A percentile compares a stretch with the other conserved stretches of the same genome.
phyloP scores from a whole-genome alignment of 768 basidiomycete species.

The Macrolepiota fuliginosa region DNA sequence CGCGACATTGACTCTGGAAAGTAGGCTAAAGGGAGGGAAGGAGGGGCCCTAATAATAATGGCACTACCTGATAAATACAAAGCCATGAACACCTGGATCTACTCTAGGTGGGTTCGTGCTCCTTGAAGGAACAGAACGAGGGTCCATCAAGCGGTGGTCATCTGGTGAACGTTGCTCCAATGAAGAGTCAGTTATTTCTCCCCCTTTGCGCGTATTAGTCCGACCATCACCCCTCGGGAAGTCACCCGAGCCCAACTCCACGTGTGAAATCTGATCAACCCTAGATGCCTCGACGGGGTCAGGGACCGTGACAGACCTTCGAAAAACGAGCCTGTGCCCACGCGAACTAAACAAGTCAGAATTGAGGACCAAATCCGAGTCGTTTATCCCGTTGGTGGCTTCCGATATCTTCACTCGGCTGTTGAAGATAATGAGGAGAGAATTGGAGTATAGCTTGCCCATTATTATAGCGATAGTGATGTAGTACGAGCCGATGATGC shows the following conservation, averaged over 20 bases:
- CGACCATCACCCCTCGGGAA: background rate
- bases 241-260: background rate
- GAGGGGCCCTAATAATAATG: too few species aligned
- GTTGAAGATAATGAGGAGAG: slow-evolving; percentile 31
- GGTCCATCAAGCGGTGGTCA: background rate
- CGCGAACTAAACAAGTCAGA: background rate
- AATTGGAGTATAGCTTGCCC: slow-evolving; percentile 33
- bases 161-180: background rate
- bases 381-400: background rate
- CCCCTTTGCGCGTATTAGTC: background rate
- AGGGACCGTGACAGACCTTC: background rate
- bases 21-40: too few species aligned
- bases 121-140: background rate
- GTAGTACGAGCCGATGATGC: slow-evolving; percentile 26
- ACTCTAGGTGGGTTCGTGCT: background rate
- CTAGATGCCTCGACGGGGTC: background rate
- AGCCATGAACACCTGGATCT: slow-evolving; percentile 2
- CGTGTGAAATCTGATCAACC: background rate
- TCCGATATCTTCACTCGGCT: slow-evolving; percentile 18
- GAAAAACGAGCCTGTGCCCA: background rate
- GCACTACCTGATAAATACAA: background rate
- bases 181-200: background rate
- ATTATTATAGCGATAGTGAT: slow-evolving; percentile 30
- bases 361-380: background rate
- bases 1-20: background rate